Base-by-base conservation (phyloP, 1,284 basidiomycete species). In the Cystobasidium pallidum region DNA sequence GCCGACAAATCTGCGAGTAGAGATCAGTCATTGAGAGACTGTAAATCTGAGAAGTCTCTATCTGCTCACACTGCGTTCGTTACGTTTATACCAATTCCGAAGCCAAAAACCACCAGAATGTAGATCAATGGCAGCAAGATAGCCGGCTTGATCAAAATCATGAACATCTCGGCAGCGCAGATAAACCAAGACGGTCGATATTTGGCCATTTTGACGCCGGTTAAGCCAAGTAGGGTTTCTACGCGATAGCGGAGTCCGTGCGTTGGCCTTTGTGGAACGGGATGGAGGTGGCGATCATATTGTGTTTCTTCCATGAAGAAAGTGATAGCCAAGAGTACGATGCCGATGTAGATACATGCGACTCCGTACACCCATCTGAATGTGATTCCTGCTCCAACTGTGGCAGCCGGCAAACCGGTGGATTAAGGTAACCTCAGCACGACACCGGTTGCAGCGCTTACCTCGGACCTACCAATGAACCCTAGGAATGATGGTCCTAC, bases 31-130 rank as follows among this genome's bases (percentile, higher is more conserved):
- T 8, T 26, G 26, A 30, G 24, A 28, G 24, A 17, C n/a, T n/a
- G 36, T 45, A 13, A 15, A 26, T 26, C 15, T 32, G 26, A 41
- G 43, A n/a, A 45, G 4, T 8, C 3, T 45, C 43, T 62, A 36
- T 41, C 6, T 17, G 39, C 62, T 21, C 51, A 74, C 7, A 89
- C 87, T 0, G 86, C 87, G 63, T 88, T 88, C 3, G 89, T 91
- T 2, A 89, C 89, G 75, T 90, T 90, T 67, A 90, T 71, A 43
- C 89, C 89, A 68, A 90, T 88, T 43, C 83, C 78, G 78, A 89
- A 90, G 2, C 88, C 88, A 77, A 90, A 89, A 2, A 11, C 84
- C 86, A 85, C 86, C 66, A 86, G 86, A 82, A 88, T 86, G 71
- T 88, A 89, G 61, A 87, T 62, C 36, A 87, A 77, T 43, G 88